phyloP scores from a whole-genome alignment of 2,329 filamentous ascomycete genomes.

The Parastagonospora avenae region DNA sequence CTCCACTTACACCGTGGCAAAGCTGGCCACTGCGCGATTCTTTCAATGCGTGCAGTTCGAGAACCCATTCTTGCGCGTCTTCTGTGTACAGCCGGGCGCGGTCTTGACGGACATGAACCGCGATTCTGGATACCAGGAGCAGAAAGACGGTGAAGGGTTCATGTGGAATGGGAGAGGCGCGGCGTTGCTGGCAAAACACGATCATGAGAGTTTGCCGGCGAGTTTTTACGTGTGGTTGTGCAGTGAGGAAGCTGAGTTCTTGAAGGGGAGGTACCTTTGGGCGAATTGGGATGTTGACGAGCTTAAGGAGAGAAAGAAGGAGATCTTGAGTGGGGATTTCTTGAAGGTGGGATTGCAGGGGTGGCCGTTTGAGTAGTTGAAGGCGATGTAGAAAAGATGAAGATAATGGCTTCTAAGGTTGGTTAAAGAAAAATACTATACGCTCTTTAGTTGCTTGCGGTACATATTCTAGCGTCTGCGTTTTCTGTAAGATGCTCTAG shows the following conservation, averaged over 20 bases:
- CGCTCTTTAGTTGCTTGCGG: too few relatives aligned
- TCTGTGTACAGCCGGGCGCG: conserved; percentile 51
- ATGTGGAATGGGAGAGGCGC: conserved; percentile 1
- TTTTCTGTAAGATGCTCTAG: too few relatives aligned
- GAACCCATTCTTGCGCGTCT: conserved; percentile 46
- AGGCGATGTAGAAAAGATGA: too few relatives aligned
- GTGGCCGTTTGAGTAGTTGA: conserved; percentile 15
- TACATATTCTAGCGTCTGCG: too few relatives aligned
- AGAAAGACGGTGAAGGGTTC: conserved; percentile 22
- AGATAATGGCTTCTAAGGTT: too few relatives aligned
- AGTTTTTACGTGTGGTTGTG: conserved; percentile 37
- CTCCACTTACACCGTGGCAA: conserved; percentile 42
- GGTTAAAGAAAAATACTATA: too few relatives aligned
- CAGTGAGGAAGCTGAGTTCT: conserved; percentile 22
- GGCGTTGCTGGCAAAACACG: neutral
- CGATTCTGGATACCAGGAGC: conserved; percentile 13
- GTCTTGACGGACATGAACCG: conserved; percentile 47
- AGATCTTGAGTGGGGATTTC: conserved; percentile 27
- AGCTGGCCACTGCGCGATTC: conserved; percentile 45
- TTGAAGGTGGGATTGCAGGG: conserved; percentile 29
- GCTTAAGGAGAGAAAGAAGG: conserved; percentile 27
- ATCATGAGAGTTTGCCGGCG: conserved; percentile 17
- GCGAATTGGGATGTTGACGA: conserved; percentile 43
- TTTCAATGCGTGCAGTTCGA: conserved; percentile 44
- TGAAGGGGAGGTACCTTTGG: conserved; percentile 27